A percentile compares a stretch with the other conserved stretches of the same genome.
phyloP scores from a whole-genome alignment of 2,329 filamentous ascomycete species.

The Colletotrichum australisinense region DNA sequence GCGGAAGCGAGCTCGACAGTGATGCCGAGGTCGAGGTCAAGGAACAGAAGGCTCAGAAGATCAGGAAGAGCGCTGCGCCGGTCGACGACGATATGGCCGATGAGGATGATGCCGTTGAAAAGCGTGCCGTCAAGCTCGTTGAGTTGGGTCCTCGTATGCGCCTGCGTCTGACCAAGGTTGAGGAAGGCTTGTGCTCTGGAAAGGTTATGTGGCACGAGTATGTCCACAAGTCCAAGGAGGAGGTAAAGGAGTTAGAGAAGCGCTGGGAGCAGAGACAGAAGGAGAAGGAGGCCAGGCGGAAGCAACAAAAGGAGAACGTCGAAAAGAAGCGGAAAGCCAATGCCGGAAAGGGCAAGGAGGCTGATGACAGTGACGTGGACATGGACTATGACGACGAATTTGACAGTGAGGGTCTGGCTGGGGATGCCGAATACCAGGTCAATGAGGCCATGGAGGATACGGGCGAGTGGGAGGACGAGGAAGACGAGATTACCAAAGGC shows the following conservation, averaged over 20 bases:
- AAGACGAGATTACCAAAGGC: conserved; percentile 51
- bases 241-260: conserved; percentile 83
- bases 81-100: conserved; percentile 57
- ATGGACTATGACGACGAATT: conserved; percentile 60
- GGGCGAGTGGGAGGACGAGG: conserved; percentile 65
- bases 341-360: conserved; percentile 48
- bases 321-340: conserved; percentile 80
- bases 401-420: conserved; percentile 63
- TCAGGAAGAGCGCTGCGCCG: conserved; percentile 63
- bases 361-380: conserved; percentile 51
- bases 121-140: conserved; percentile 88
- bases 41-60: conserved; percentile 70
- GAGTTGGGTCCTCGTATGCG: conserved; percentile 93
- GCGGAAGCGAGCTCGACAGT: conserved; percentile 91
- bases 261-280: conserved; percentile 82
- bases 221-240: conserved; percentile 83
- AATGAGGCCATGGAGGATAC: conserved; percentile 62
- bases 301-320: conserved; percentile 89
- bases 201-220: conserved; percentile 99
- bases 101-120: conserved; percentile 74
- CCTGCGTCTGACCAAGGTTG: conserved; percentile 91
- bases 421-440: conserved; percentile 60
- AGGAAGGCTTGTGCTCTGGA: conserved; percentile 90
- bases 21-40: conserved; percentile 94
- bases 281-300: conserved; percentile 85